Percentiles rank a stretch among this genome's conserved stretches.
These are phyloP conservation scores for Tricholoma sp. DNA, from an alignment of 768 basidiomycete genomes.

Conservation along the genomic window DNA sequence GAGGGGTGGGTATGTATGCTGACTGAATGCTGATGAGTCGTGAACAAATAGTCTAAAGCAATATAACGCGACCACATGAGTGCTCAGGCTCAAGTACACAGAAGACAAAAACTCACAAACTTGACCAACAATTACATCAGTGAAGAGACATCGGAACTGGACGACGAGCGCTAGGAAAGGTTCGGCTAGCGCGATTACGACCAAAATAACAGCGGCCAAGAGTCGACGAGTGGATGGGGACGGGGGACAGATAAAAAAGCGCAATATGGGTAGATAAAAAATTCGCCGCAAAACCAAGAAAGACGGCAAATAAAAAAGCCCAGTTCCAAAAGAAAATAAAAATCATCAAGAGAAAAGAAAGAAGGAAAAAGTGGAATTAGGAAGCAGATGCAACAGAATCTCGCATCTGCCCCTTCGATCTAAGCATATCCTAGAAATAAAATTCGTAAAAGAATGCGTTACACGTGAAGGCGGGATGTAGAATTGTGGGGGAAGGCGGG, in stretches of 20 bases:
- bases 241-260: not conserved
- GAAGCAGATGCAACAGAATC: not conserved
- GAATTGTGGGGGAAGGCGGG: not conserved
- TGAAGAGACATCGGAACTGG: not conserved
- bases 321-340: not conserved
- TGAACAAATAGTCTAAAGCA: not conserved
- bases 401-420: not conserved
- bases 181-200: not conserved
- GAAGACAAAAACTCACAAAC: not conserved
- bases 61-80: not conserved
- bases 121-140: not conserved
- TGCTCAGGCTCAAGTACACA: not conserved
- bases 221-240: not conserved
- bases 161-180: not conserved
- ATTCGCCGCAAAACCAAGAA: not conserved
- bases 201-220: not conserved
- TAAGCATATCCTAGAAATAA: not conserved
- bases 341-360: not conserved
- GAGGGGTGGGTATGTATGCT: not conserved
- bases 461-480: not conserved
- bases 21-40: not conserved
- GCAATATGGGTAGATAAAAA: slow-evolving; percentile 2
- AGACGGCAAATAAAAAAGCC: not conserved
- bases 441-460: not conserved
- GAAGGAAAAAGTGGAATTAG: not conserved